Base-by-base conservation (phyloP, 225 moss, liverwort and hornwort species). In the Climacium dendroides region DNA sequence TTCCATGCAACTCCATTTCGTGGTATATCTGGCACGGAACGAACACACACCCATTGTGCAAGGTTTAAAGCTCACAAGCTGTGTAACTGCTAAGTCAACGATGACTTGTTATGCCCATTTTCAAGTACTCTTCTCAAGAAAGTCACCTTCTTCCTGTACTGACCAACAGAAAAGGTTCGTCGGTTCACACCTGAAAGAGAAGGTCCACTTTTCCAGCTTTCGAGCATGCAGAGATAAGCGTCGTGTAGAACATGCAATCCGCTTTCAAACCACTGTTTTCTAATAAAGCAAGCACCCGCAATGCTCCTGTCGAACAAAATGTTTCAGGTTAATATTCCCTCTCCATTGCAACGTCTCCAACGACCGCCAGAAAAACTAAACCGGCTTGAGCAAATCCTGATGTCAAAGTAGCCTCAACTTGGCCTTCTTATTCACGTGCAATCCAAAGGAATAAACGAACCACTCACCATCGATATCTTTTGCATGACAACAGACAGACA, bases 191-290 rank as follows among this genome's bases (percentile, higher is more conserved):
- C 97, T 99, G 95, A 83, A 99, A 99, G 59, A 95, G 96, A 80
- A 99, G 95, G 84, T 99, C 97, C 78, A 99, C 94, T 87, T 92
- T 96, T 75, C 96, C 96, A 91, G 97, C 94, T 91, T 99, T 99
- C 59, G 96, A 91, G 87, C 97, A 99, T 17, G 95, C 94, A 79
- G 96, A 97, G 74, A 99, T 95, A 58, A 97, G 88, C 48, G 97
- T 93, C 16, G 98, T 99, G 90, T 97, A 99, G 85, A 99, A 93
- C 62, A 95, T 94, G 74, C 92, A 91, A 85, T 99, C 98, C 34
- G 98, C 93, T 88, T 95, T 97, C 64, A 95, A 87, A 62, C 97
- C 96, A 57, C 91, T 92, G 90, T 91, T 95, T 77, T 97, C 96
- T 82, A 94, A 64, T 57, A 96, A 89, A 67, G 95, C 88, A 81